Percentiles rank a stretch among this genome's conserved stretches.
phyloP scores from a whole-genome alignment of 2,329 filamentous ascomycete genomes.

The Paramyrothecium sp. region DNA sequence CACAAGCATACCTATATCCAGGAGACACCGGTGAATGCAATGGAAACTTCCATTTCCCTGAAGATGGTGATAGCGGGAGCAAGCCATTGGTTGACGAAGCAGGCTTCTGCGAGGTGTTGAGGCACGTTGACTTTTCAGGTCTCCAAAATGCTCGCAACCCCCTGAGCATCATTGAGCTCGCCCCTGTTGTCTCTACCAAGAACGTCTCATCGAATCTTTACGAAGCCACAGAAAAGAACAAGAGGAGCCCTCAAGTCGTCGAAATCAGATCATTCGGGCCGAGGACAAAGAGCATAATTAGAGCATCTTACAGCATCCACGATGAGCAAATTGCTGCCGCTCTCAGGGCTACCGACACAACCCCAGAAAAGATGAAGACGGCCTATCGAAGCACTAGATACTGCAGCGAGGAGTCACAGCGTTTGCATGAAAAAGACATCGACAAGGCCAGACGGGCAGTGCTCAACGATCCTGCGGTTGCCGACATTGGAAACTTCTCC shows the following conservation, averaged over 20 bases:
- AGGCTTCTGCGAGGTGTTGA: neutral
- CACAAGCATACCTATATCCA: no score
- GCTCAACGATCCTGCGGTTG: constrained; percentile 13
- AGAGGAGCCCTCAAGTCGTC: neutral
- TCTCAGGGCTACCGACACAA: constrained; percentile 7
- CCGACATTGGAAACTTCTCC: constrained; percentile 6
- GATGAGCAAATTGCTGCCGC: constrained; percentile 9
- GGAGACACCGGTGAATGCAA: no score
- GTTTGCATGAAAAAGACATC: neutral
- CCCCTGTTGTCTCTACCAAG: constrained; percentile 5
- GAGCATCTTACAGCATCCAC: neutral
- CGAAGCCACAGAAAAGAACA: neutral
- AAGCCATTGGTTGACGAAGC: neutral
- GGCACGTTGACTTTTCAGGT: neutral
- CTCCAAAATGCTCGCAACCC: neutral
- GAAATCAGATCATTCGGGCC: neutral
- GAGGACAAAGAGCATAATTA: neutral
- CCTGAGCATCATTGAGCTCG: constrained; percentile 15
- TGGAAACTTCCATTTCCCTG: no score
- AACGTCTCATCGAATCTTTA: neutral
- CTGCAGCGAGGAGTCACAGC: neutral
- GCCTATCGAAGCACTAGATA: neutral
- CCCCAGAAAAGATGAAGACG: constrained; percentile 2
- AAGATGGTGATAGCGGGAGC: no score
- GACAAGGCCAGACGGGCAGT: constrained; percentile 12